Conservation (phyloP, 257 asterid genomes). For the Solanum chiquidenum region DNA sequence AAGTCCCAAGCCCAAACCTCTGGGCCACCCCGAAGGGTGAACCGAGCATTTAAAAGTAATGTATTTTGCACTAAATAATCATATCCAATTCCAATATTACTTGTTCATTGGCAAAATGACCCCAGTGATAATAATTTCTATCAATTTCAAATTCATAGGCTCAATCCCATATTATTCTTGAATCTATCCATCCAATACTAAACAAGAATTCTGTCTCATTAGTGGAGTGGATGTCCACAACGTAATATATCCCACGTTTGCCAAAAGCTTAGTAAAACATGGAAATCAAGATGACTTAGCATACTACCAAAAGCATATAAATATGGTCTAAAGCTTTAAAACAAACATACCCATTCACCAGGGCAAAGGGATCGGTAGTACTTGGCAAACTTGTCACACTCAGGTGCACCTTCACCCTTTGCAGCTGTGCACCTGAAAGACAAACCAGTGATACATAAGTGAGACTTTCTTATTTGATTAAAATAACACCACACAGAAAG, state of each 20-base stretch:
- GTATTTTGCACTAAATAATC: background rate
- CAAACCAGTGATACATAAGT: background rate
- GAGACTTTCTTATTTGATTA: background rate
- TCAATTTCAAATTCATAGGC: background rate
- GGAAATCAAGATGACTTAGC: background rate
- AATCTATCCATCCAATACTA: background rate
- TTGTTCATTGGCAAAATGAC: background rate
- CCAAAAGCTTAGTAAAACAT: background rate
- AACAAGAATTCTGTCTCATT: background rate
- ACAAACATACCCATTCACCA: slow-evolving; percentile 79
- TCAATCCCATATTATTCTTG: background rate
- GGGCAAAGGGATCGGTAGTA: slow-evolving; percentile 94
- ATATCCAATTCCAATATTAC: background rate
- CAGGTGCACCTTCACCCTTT: slow-evolving; percentile 84
- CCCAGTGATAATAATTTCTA: background rate
- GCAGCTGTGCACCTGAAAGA: slow-evolving; percentile 74
- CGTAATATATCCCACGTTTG: background rate
- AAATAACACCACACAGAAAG: background rate
- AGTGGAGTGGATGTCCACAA: background rate
- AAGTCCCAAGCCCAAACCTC: too few relatives aligned
- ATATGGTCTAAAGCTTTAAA: background rate
- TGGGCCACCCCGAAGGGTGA: background rate
- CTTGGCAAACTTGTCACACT: slow-evolving; percentile 90
- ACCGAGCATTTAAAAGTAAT: background rate
- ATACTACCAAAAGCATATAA: background rate